Base-by-base conservation (phyloP, 305 asterid species). In the Withania somnifera region DNA sequence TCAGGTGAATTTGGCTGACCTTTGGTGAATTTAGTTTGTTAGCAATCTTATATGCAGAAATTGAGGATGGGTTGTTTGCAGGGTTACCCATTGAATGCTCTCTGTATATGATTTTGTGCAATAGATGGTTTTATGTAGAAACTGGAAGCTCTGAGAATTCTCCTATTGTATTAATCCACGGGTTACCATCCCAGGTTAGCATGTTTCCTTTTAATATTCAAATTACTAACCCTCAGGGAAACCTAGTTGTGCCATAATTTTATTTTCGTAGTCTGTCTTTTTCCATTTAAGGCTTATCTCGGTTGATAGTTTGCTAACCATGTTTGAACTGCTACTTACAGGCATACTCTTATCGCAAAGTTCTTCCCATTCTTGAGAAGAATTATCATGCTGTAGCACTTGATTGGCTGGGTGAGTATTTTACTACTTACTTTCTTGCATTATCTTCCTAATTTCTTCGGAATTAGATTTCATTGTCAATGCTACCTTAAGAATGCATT, bases 261-360 rank as follows among this genome's bases (percentile, higher is more conserved):
- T 34, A 34, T 34, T 34, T 34, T 34, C 6, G 4, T 34, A 34
- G 38, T 34, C 38, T 60, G 19, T 26, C 68, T 60, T 60, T 13
- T 2, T 0, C 79, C 15, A 73, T 45, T 40, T 50, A 50, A 17
- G 24, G 3, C 2, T 45, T 42, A 3, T 40, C 54, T 71, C 24
- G 24, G 40, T 71, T 71, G 58, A 71, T 45, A 14, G 22, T 71
- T 71, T 0, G 58, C 79, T 50, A 75, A 47, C 69, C 11, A 42
- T 45, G 78, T 58, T 40, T 66, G 61, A 45, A 47, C 45, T 84
- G 64, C 81, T 80, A 82, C 77, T 85, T 80, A 28, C 88, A 94
- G 98, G 98, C 98, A 73, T 94, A 93, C 83, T 95, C 99, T 20
- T 95, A 94, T 77, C 94, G 98, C 87, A 95, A 92, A 85, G 93